Base-by-base conservation (phyloP, 192 early-diverging fungal genomes). In the Coemansia sp. region DNA sequence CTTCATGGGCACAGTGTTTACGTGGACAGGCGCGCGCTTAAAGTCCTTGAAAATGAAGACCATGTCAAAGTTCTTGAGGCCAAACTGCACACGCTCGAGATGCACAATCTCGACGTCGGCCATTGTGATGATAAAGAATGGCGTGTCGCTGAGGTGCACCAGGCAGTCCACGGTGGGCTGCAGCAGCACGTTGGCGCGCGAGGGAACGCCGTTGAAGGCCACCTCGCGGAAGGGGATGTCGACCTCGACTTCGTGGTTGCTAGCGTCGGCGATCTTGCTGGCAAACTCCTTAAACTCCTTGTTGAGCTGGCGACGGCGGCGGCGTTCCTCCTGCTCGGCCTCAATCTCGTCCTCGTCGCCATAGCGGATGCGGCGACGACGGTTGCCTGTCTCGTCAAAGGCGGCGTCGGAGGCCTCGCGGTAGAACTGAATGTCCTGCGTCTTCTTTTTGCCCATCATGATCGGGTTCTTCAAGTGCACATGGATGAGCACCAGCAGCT, bases 331-430 rank as follows among this genome's bases (percentile, higher is more conserved):
- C 60, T 95, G 87, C 74, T 99, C 97, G 20, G 88, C 85, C 19
- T 90, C 88, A 54, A 97, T 78, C 71, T 99, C 97, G 77, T 99
- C 97, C 64, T 99, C 97, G 64, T 99, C 97, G 49, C 94, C 95
- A 58, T 97, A 95, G 45, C 87, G 86, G 56, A 84, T 80, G 59
- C 81, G 81, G 37, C 91, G 85, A 24, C 87, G 81, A 24, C 90
- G 84, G 61, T 95, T 96, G 49, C 94, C 94, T 19, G 97, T 99
- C 75, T 99, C 97, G 65, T 99, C 95, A 68, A 90, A 95, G 37
- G 85, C 84, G 2, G 89, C 89, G 48, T 99, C 97, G 2, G 89
- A 85, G 2, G 95, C 94, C 57, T 97, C 95, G 50, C 92, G 86
- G 64, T 94, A 97, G 78, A 99, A 98, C 77, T 99, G 97, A 35